Conservation (phyloP, 129 eudicot genomes). For the Flaveria linearis region DNA sequence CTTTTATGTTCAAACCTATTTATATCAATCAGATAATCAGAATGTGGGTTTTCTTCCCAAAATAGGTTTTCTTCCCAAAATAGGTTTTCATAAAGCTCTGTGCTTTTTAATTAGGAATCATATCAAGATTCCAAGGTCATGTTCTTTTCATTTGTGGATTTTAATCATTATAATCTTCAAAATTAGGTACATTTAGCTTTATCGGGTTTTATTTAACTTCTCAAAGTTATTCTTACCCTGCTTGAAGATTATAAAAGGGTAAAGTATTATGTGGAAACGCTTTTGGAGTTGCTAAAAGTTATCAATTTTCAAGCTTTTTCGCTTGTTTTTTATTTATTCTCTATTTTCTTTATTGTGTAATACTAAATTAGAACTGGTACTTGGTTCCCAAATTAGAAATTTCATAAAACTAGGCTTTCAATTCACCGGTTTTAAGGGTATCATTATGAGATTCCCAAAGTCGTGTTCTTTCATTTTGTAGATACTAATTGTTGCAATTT, state of each 20-base stretch:
- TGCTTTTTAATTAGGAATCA: constrained; percentile 2
- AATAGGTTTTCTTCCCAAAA: not conserved
- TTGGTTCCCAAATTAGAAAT: not conserved
- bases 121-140: not conserved
- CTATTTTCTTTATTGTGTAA: not conserved
- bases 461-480: too few relatives aligned
- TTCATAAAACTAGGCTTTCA: not conserved
- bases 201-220: not conserved
- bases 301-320: not conserved
- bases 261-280: not conserved
- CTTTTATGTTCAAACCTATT: not conserved
- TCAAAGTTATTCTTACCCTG: not conserved
- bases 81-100: not conserved
- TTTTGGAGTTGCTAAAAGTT: not conserved
- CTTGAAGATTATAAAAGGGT: not conserved
- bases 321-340: not conserved
- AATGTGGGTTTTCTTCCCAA: not conserved
- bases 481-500: too few relatives aligned
- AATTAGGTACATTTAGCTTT: not conserved
- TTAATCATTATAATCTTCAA: not conserved
- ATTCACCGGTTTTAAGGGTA: not conserved
- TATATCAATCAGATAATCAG: not conserved
- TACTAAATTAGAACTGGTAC: not conserved
- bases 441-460: not conserved
- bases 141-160: not conserved